Conservation (phyloP, 2,329 filamentous ascomycete species). For the Lecanicillium sp. region DNA sequence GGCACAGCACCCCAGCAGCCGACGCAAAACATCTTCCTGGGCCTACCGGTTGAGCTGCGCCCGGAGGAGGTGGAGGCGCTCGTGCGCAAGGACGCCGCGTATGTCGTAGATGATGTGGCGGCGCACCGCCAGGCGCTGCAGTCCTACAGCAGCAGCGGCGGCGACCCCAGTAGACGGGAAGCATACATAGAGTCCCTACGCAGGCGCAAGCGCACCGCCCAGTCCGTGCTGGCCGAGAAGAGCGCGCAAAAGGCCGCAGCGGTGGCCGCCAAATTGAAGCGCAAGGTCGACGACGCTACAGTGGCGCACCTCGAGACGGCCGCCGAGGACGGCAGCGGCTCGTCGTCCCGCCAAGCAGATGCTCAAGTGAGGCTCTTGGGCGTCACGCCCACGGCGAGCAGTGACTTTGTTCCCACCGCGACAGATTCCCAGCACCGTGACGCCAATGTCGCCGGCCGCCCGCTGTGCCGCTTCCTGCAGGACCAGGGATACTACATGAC, state of each 20-base stretch:
- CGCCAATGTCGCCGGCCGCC: constrained; percentile 22
- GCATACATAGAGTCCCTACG: constrained; percentile 56
- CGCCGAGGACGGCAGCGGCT: neutral
- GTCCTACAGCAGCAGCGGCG: constrained; percentile 19
- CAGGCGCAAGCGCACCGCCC: constrained; percentile 32
- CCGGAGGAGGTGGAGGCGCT: constrained; percentile 82
- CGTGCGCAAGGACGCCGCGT: constrained; percentile 67
- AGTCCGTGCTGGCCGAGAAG: constrained; percentile 30
- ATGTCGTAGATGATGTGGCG: constrained; percentile 70
- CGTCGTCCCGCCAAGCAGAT: neutral
- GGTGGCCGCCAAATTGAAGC: constrained; percentile 16
- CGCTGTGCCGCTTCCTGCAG: constrained; percentile 76
- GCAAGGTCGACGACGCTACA: constrained; percentile 6
- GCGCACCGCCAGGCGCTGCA: constrained; percentile 61
- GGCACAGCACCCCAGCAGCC: constrained; percentile 87
- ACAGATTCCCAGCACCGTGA: constrained; percentile 9
- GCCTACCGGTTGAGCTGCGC: constrained; percentile 81
- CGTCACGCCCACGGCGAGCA: constrained; percentile 29
- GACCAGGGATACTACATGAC: constrained; percentile 76
- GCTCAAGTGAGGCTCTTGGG: constrained; percentile 12
- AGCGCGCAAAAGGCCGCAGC: constrained; percentile 27
- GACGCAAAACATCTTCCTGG: constrained; percentile 90
- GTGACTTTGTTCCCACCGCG: constrained; percentile 18
- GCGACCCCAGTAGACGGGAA: constrained; percentile 44
- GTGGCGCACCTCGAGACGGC: neutral